Conservation (phyloP, 2,329 filamentous ascomycete genomes). For the Penicillium brasilianum region DNA sequence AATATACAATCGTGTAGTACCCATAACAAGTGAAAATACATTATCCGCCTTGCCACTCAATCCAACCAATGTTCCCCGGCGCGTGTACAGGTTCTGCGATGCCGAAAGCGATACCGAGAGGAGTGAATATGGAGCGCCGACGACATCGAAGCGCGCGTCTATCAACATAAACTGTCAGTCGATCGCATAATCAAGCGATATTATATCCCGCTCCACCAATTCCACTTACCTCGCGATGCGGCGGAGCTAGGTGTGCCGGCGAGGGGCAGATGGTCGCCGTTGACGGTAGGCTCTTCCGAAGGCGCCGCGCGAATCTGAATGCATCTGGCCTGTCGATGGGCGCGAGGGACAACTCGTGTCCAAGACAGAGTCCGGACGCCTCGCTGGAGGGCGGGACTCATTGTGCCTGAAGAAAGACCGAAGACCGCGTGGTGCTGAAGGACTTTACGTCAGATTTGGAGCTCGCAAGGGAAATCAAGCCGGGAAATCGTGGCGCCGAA, state of each 20-base stretch:
- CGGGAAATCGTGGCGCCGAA: constrained; percentile 35
- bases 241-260: constrained; percentile 46
- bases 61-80: constrained; percentile 87
- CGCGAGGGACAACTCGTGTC: constrained; percentile 38
- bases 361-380: constrained; percentile 42
- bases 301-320: constrained; percentile 53
- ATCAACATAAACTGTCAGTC: constrained; percentile 23
- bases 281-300: constrained; percentile 44
- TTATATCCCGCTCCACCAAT: not conserved
- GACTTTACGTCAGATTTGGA: constrained; percentile 34
- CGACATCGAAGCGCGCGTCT: constrained; percentile 95
- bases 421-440: constrained; percentile 13
- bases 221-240: constrained; percentile 47
- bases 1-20: not conserved
- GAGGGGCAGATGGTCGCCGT: constrained; percentile 45
- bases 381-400: constrained; percentile 45
- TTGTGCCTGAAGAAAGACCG: constrained; percentile 33
- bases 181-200: not conserved
- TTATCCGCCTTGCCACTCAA: constrained; percentile 90
- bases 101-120: constrained; percentile 91
- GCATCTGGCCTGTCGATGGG: constrained; percentile 41
- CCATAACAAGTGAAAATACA: constrained; percentile 54
- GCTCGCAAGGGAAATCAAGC: constrained; percentile 20
- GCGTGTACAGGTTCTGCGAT: constrained; percentile 90
- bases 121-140: constrained; percentile 89